phyloP scores from a whole-genome alignment of 1,284 basidiomycete species.

The Prillingera fragicola region DNA sequence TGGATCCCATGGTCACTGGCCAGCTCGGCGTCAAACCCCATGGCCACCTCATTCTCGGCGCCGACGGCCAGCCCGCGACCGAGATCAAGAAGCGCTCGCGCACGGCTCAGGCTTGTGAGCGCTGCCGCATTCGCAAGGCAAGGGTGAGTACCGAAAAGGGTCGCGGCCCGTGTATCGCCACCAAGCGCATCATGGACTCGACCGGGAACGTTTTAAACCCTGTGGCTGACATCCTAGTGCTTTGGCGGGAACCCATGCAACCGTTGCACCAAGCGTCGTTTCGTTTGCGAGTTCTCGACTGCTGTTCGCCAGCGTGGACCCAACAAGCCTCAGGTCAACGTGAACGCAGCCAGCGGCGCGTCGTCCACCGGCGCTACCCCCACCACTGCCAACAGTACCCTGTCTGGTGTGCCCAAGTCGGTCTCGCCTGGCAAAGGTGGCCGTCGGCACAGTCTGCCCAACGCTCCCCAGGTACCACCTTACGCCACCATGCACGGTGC shows the following conservation, averaged over 20 bases:
- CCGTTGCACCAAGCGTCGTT: constrained; percentile 19
- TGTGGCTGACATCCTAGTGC: constrained; percentile 12
- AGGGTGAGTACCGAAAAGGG: too few species aligned
- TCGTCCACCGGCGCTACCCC: neutral
- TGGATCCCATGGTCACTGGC: constrained; percentile 2
- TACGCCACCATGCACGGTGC: neutral
- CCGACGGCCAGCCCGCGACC: constrained; percentile 15
- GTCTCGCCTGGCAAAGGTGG: constrained; percentile 2
- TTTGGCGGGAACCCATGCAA: constrained; percentile 22
- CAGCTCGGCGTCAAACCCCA: constrained; percentile 9
- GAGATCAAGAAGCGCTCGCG: constrained; percentile 27
- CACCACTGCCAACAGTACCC: too few species aligned
- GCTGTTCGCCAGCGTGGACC: constrained; percentile 20
- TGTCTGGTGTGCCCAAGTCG: neutral
- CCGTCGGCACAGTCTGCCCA: constrained; percentile 17
- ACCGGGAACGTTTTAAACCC: neutral
- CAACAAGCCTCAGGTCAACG: constrained; percentile 10
- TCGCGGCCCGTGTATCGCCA: too few species aligned
- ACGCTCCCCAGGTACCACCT: constrained; percentile 1
- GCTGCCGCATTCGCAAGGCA: constrained; percentile 25
- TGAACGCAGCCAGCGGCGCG: neutral
- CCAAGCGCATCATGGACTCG: too few species aligned
- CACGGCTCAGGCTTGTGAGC: constrained; percentile 27
- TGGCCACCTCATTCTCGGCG: constrained; percentile 13
- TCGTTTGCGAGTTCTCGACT: constrained; percentile 21